Conservation (phyloP, 2,329 filamentous ascomycete species). For the Coniochaeta ligniaria region DNA sequence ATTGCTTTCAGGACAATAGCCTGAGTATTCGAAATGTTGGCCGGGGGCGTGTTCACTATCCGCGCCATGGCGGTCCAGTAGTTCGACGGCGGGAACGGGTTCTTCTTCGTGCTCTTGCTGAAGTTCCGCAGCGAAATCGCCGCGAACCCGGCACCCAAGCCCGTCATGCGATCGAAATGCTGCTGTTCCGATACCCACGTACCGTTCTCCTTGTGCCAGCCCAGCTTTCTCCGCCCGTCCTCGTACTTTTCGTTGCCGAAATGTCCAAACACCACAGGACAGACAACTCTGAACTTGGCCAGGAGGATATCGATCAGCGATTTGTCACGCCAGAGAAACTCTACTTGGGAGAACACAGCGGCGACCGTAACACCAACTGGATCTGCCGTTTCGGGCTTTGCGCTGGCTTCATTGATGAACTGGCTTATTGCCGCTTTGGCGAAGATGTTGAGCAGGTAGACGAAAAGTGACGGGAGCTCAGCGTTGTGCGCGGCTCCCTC, state of each 20-base stretch:
- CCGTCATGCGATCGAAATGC: slow-evolving; percentile 80
- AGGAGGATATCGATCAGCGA: slow-evolving; percentile 69
- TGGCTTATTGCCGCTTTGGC: slow-evolving; percentile 62
- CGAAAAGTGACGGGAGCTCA: slow-evolving; percentile 48
- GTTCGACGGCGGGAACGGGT: slow-evolving; percentile 69
- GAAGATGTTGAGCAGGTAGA: slow-evolving; percentile 70
- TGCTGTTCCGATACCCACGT: slow-evolving; percentile 59
- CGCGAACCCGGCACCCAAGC: slow-evolving; percentile 76
- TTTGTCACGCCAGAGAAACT: slow-evolving; percentile 56
- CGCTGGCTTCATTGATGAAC: slow-evolving; percentile 53
- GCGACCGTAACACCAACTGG: slow-evolving; percentile 65
- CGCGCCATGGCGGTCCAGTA: slow-evolving; percentile 77
- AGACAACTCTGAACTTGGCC: slow-evolving; percentile 74
- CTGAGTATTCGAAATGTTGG: slow-evolving; percentile 65
- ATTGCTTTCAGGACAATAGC: slow-evolving; percentile 63
- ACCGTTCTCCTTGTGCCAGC: slow-evolving; percentile 61
- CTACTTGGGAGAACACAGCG: slow-evolving; percentile 58
- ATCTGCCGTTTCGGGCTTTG: slow-evolving; percentile 56
- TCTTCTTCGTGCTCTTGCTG: slow-evolving; percentile 56
- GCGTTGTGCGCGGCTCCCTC: slow-evolving; percentile 36
- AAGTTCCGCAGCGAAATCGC: slow-evolving; percentile 80
- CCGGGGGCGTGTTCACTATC: slow-evolving; percentile 67
- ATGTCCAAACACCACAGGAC: slow-evolving; percentile 81
- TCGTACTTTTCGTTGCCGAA: slow-evolving; percentile 68
- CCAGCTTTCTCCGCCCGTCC: slow-evolving; percentile 58